Base-by-base conservation (phyloP, 2,329 filamentous ascomycete genomes). In the Trichocomaceae sp. region DNA sequence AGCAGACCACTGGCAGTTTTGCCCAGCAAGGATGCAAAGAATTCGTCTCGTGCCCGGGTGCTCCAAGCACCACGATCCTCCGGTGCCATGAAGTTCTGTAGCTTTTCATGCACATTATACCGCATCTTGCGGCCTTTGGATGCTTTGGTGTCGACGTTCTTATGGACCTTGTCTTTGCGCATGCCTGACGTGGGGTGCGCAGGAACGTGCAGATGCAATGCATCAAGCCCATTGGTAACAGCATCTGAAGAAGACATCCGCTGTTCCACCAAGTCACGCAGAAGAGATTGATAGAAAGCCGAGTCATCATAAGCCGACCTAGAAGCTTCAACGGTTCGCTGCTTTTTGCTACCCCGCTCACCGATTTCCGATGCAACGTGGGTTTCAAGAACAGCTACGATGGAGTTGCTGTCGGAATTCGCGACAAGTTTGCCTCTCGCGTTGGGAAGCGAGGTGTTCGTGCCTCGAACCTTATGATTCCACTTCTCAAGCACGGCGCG, bases 41-140 rank as follows among this genome's bases (percentile, higher is more conserved):
- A 83, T 55, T 78, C 75, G 37, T 93, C 88, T 57, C 90, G 83
- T 54, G 91, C 90, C 57, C 83, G 80, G 61, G 86, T 83, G 58
- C 88, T 87, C 93, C 93, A 99, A 15, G 71, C 73, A 3, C 86
- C 80, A 52, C 88, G 79, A 68, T 95, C 88, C 69, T 96, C 90
- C 0, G 90, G 85, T 10, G 91, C 91, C 90, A 96, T 96, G 67
- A 97, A 97, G 71, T 96, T 96, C 75, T 96, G 89, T 66, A 99
- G 72, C 77, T 97, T 97, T 76, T 97, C 92, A 67, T 97, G 91
- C 46, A 96, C 90, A 15, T 88, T 93, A 72, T 92, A 99, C 39
- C 90, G 81, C 80, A 99, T 82, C 76, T 96, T 96, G 49, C 93
- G 79, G 5, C 93, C 93, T 73, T 97, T 97, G 69, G 89, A 95